Conservation (phyloP, 345 rosid species). For the Barbarea vulgaris region DNA sequence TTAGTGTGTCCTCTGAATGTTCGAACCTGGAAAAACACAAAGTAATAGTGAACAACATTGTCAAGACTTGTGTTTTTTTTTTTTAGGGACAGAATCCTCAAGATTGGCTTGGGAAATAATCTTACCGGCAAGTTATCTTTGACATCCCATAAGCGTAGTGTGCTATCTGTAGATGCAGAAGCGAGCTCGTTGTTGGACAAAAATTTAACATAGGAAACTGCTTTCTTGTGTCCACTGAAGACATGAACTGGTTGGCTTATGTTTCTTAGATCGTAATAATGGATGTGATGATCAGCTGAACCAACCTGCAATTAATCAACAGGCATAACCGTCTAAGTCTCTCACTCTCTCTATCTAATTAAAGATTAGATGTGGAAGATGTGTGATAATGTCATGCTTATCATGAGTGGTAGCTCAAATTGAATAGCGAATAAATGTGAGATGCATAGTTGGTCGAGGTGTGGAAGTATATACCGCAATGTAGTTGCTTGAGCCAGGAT, state of each 20-base stretch:
- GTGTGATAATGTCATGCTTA: constrained; percentile 18
- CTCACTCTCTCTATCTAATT: background rate
- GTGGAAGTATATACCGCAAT: constrained; percentile 70
- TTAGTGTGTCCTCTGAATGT: constrained; percentile 92
- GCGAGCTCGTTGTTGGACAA: constrained; percentile 92
- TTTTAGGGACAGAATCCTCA: background rate
- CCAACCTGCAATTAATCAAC: constrained; percentile 69
- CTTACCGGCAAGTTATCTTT: constrained; percentile 78
- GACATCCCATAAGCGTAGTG: constrained; percentile 93
- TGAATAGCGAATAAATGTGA: constrained; percentile 4
- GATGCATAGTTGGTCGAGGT: constrained; percentile 11
- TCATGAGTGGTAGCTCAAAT: constrained; percentile 7
- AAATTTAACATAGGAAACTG: constrained; percentile 96
- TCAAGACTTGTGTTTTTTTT: background rate
- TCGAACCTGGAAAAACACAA: constrained; percentile 57
- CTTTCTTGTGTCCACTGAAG: constrained; percentile 88
- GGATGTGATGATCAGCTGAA: constrained; percentile 94
- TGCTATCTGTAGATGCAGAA: constrained; percentile 97
- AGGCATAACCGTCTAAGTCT: constrained; percentile 8
- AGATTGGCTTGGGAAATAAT: background rate
- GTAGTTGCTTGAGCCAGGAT: constrained; percentile 94
- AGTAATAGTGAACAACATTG: constrained; percentile 8
- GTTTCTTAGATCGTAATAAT: constrained; percentile 88
- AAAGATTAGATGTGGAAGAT: constrained; percentile 1
- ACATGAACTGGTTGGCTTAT: constrained; percentile 83